phyloP scores from a whole-genome alignment of 495 filamentous ascomycete species.

The Xylaria nigripes region DNA sequence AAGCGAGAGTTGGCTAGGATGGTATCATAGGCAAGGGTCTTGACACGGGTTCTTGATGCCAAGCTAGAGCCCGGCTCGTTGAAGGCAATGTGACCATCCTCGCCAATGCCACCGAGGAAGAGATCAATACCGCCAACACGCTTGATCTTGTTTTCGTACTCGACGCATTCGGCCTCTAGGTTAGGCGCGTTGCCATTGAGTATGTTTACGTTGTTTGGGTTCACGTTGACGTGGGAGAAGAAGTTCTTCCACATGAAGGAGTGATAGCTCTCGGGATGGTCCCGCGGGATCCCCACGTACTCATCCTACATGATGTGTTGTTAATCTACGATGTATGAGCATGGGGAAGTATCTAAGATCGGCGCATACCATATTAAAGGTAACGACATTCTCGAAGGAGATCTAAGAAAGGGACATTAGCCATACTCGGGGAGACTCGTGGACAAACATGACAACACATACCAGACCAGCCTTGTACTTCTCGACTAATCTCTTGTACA shows the following conservation, averaged over 20 bases:
- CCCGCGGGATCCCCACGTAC: conserved; percentile 73
- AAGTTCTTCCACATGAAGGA: conserved; percentile 89
- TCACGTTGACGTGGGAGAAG: conserved; percentile 80
- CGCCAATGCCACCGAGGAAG: conserved; percentile 77
- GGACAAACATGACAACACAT: conserved; percentile 4
- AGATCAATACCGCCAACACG: conserved; percentile 71
- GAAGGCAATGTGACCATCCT: conserved; percentile 84
- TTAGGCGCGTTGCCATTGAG: conserved; percentile 75
- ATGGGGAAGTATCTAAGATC: neutral
- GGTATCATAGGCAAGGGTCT: conserved; percentile 81
- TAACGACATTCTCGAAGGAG: conserved; percentile 80
- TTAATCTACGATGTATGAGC: conserved; percentile 5
- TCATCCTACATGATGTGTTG: conserved; percentile 53
- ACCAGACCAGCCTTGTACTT: conserved; percentile 64
- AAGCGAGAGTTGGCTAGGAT: conserved; percentile 80
- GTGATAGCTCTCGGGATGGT: conserved; percentile 79
- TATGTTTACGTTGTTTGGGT: conserved; percentile 73
- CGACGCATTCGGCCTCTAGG: conserved; percentile 65
- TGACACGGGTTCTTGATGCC: conserved; percentile 70
- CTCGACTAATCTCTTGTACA: conserved; percentile 70
- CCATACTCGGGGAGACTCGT: neutral
- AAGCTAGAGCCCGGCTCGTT: conserved; percentile 82
- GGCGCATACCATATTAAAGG: conserved; percentile 76
- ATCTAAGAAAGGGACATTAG: conserved; percentile 35
- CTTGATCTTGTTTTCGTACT: conserved; percentile 72